Base-by-base conservation (phyloP, 805 yeast genomes). In the Grigorovia humatica region DNA sequence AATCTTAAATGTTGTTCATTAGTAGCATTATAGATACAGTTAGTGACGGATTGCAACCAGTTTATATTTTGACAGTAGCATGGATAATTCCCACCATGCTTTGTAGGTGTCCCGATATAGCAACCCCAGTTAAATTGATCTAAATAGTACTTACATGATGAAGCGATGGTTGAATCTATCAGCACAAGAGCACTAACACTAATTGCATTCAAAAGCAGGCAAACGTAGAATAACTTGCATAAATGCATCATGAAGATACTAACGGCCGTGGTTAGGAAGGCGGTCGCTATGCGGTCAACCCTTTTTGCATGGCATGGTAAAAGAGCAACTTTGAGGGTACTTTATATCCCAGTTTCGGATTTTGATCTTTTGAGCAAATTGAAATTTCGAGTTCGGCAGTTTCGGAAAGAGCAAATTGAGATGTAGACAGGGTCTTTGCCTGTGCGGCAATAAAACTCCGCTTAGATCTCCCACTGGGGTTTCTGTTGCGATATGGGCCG, bases 1-100 rank as follows among this genome's bases (percentile, higher is more conserved):
- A 67, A 57, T 9, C 65, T 55, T 35, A 63, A 61, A 13, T 56
- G 54, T 18, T 66, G 59, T 42, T 59, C 60, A 42, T 62, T 59
- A 1, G 74, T 64, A 46, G 67, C 64, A 13, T 60, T 59, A 38
- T 66, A 58, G n/a, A 75, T 63, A 60, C 79, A 75, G 45, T 63
- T 67, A 0, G 78, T 65, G 0, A 74, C 67, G 0, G 76, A 67
- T 1, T 76, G 77, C 20, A 74, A 52, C 77, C 77, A 75, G 43
- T 73, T 68, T 20, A 64, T 52, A 55, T 74, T 74, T 4, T 57
- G 55, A 56, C 79, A 75, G 18, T 73, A 70, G 49, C 79, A 75
- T 2, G 52, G 57, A 53, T 69, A 74, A 1, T 67, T 61, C 4
- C 55, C 58, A 56, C 64, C 69, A 32, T 65, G 65, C 49, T 68